Base-by-base conservation (phyloP, 2,329 filamentous ascomycete genomes). In the Arthroderma uncinatum region DNA sequence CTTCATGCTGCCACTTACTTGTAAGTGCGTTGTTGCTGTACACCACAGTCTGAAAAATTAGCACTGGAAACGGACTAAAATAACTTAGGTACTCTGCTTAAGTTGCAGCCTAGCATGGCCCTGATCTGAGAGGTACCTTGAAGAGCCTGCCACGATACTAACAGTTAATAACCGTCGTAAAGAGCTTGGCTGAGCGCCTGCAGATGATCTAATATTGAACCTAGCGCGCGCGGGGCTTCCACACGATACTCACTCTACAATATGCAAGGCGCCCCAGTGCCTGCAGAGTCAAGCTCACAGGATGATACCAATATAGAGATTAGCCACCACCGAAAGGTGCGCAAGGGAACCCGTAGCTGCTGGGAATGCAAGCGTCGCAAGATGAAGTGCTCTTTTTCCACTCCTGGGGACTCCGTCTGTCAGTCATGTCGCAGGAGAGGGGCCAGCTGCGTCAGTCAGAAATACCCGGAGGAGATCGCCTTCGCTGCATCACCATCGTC, bases 361-460 rank as follows among this genome's bases (percentile, higher is more conserved):
- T 67, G 65, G 65, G 65, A 64, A 56, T 67, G 66, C 55, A 66
- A 67, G 57, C 62, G 64, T 62, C 64, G 67, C 8, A 71, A 71
- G 57, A 65, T 70, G n/a, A 63, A 64, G 12, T 72, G 70, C 50
- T 63, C 63, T 4, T 67, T 70, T 56, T 34, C 62, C 12, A 57
- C 63, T 33, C 52, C 61, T 25, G 30, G 54, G 2, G 56, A 62
- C 28, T 33, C 59, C 9, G 58, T 61, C 34, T 70, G 69, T 60
- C 59, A 64, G 48, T 62, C 64, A 44, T 71, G 69, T 60, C 57
- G 54, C 30, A 60, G 68, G 33, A 66, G 67, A 10, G 57, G 64
- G 6, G 63, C 62, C 2, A 33, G 36, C 40, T 71, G 79, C 57
- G 62, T 79, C 30, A 72, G 76, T 59, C 79, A 82, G 60, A 77